Evolutionary conservation across 805 yeast species (phyloP).

Genomic region (Candida tammaniensis): DNA sequence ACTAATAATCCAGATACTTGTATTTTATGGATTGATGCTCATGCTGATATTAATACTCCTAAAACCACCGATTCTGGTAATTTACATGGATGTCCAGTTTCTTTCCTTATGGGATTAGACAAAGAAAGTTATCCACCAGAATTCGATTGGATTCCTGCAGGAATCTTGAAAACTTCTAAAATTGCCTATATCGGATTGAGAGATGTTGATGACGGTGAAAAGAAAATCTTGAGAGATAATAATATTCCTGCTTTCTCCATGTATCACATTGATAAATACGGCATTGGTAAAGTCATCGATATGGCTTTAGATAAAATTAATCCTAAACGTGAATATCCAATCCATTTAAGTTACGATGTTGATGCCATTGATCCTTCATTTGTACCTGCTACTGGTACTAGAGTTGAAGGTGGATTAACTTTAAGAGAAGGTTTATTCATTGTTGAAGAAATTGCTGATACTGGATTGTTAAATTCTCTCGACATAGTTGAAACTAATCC

Average conservation of each 20-base stretch:
- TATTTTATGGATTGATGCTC: slow-evolving; percentile 95
- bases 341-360: slow-evolving; percentile 91
- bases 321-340: slow-evolving; percentile 65
- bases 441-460: slow-evolving; percentile 87
- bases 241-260: slow-evolving; percentile 84
- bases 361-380: slow-evolving; percentile 94
- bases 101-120: slow-evolving; percentile 84
- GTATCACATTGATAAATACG: slow-evolving; percentile 95
- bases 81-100: slow-evolving; percentile 94
- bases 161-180: slow-evolving; percentile 59
- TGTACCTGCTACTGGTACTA: slow-evolving; percentile 97
- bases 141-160: slow-evolving; percentile 73
- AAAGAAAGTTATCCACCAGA: slow-evolving; percentile 64
- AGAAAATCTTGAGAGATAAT: slow-evolving; percentile 63
- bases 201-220: slow-evolving; percentile 89
- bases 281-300: slow-evolving; percentile 86
- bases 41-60: slow-evolving; percentile 94
- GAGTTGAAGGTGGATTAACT: slow-evolving; percentile 94
- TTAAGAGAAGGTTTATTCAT: slow-evolving; percentile 91
- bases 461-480: slow-evolving; percentile 83
- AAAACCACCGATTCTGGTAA: slow-evolving; percentile 82
- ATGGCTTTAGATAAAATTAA: slow-evolving; percentile 82
- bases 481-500: slow-evolving; percentile 97
- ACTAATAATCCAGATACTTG: slow-evolving; percentile 83
- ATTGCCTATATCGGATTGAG: slow-evolving; percentile 92